A percentile compares a stretch with the other conserved stretches of the same genome.
Conservation (phyloP, 257 asterid species). For the Ilex aquifolium region DNA sequence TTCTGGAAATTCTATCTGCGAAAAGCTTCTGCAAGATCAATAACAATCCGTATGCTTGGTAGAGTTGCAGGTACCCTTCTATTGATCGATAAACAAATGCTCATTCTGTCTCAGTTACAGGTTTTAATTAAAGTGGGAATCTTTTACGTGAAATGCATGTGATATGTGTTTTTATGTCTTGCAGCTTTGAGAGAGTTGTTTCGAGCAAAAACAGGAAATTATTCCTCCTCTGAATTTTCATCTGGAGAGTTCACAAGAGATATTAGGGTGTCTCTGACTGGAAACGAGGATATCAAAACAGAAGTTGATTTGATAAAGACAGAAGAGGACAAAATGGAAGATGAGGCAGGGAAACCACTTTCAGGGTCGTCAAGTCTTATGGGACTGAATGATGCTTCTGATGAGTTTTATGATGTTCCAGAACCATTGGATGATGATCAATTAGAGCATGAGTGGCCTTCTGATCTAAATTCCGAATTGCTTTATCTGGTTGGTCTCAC, state of each 20-base stretch:
- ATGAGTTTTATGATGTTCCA: conserved; percentile 79
- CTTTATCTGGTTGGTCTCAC: conserved; percentile 26
- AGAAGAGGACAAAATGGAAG: conserved; percentile 20
- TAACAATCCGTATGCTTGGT: conserved; percentile 73
- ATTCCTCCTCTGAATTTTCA: conserved; percentile 24
- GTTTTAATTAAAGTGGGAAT: too few species aligned
- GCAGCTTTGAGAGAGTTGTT: conserved; percentile 78
- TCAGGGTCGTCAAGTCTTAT: conserved; percentile 46
- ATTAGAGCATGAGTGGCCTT: conserved; percentile 37
- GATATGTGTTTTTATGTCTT: conserved; percentile 11
- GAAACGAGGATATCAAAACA: conserved; percentile 38
- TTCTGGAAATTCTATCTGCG: conserved; percentile 64
- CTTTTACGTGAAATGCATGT: not conserved
- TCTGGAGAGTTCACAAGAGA: conserved; percentile 38
- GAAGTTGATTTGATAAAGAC: conserved; percentile 27
- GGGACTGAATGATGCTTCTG: conserved; percentile 53
- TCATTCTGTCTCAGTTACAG: too few species aligned
- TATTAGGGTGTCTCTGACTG: conserved; percentile 27
- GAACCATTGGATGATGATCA: conserved; percentile 55
- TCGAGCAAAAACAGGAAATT: conserved; percentile 48
- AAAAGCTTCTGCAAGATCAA: conserved; percentile 57
- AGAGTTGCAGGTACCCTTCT: conserved; percentile 64
- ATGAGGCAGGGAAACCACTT: conserved; percentile 16
- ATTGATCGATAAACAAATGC: not conserved
- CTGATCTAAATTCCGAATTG: conserved; percentile 30